A percentile compares a stretch with the other conserved stretches of the same genome.
Evolutionary conservation across 176 grass and related monocot genomes (phyloP).

Genomic region (Oryza meridionalis): DNA sequence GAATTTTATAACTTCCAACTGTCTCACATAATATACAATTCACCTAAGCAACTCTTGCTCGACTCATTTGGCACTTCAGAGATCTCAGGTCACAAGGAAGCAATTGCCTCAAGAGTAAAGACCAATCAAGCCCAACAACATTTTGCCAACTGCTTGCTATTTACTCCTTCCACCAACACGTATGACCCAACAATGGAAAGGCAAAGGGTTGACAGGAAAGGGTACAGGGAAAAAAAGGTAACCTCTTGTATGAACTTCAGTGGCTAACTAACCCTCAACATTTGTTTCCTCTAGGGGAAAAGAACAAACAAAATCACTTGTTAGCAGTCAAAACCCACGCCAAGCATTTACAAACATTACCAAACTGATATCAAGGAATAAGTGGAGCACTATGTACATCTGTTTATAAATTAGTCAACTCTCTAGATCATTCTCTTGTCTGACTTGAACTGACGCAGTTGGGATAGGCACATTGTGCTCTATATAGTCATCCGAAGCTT

Average conservation of each 20-base stretch:
- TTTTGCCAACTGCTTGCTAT: not conserved
- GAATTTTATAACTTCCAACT: not conserved
- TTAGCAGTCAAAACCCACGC: constrained; percentile 27
- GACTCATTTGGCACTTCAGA: not conserved
- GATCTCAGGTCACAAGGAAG: not conserved
- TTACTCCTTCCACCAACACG: constrained; percentile 18
- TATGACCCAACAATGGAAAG: constrained; percentile 1
- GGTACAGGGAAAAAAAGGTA: not conserved
- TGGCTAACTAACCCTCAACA: constrained; percentile 19
- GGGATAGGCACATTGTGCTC: constrained; percentile 54
- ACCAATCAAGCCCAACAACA: not conserved
- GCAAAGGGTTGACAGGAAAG: not conserved
- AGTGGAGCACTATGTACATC: constrained; percentile 53
- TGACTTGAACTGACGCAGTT: constrained; percentile 32
- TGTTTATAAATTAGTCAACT: constrained; percentile 51
- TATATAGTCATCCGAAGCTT: constrained; percentile 76
- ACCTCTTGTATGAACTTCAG: not conserved
- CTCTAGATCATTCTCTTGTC: constrained; percentile 44
- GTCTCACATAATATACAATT: not conserved
- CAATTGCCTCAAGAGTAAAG: not conserved
- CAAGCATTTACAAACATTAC: constrained; percentile 48
- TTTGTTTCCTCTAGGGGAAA: constrained; percentile 13
- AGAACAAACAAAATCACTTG: constrained; percentile 43
- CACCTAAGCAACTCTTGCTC: not conserved
- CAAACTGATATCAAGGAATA: constrained; percentile 45